Evolutionary conservation across 352 stramenopile species (phyloP).

Genomic region (Phytopythium mirpurense): DNA sequence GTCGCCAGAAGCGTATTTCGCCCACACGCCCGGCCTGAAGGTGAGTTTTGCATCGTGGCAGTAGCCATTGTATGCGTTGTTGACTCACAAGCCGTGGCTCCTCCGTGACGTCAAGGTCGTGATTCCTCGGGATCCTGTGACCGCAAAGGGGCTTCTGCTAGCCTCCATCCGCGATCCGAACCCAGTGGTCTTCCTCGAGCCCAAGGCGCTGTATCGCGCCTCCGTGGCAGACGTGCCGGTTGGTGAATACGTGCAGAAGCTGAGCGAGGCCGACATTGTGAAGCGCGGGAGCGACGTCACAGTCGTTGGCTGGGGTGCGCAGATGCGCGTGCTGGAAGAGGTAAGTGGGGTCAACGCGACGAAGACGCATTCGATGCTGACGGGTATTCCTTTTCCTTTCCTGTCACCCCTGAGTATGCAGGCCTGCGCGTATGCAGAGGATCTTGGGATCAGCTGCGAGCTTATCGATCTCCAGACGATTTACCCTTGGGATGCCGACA

Average conservation of each 20-base stretch:
- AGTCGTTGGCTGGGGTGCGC: slow-evolving; percentile 92
- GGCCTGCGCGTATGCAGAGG: slow-evolving; percentile 82
- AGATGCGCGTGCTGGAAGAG: slow-evolving; percentile 85
- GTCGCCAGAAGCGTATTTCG: slow-evolving; percentile 96
- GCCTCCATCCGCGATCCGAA: slow-evolving; percentile 95
- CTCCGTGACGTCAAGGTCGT: slow-evolving; percentile 58
- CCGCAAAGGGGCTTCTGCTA: slow-evolving; percentile 96
- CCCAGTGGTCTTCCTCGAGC: slow-evolving; percentile 97
- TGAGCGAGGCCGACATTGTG: slow-evolving; percentile 95
- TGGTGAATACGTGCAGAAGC: slow-evolving; percentile 91
- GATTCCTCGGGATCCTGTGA: slow-evolving; percentile 91
- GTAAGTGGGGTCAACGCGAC: slow-evolving; percentile 6
- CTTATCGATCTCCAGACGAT: slow-evolving; percentile 98
- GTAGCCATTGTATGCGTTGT: no score
- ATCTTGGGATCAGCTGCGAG: slow-evolving; percentile 94
- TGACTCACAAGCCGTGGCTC: not conserved
- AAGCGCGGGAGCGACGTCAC: slow-evolving; percentile 91
- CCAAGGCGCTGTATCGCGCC: slow-evolving; percentile 97
- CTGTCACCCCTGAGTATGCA: no score
- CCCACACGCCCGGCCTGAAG: slow-evolving; percentile 96
- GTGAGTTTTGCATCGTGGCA: no score
- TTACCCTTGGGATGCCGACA: slow-evolving; percentile 95
- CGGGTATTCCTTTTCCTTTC: no score
- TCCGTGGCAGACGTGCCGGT: slow-evolving; percentile 93
- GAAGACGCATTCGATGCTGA: no score